Evolutionary conservation across 1,139 yeast genomes (phyloP).

Genomic region (Saccharomyces hybrid): DNA sequence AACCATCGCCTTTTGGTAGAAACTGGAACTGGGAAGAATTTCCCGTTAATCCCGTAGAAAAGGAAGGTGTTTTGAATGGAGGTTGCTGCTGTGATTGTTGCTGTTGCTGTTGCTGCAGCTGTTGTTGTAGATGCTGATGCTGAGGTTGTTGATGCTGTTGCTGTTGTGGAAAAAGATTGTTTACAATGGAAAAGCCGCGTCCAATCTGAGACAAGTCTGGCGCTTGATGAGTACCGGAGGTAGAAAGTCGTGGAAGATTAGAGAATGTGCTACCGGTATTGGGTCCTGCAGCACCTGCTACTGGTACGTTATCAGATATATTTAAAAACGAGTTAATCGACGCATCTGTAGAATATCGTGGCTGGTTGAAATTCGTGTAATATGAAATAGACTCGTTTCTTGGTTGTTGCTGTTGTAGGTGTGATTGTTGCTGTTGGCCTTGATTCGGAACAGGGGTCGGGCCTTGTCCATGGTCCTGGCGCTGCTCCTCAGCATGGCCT

Average conservation of each 20-base stretch:
- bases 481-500: slow-evolving; percentile 1
- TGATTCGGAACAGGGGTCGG: neutral
- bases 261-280: slow-evolving; percentile 4
- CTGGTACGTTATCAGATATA: slow-evolving; percentile 9
- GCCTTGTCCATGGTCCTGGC: slow-evolving; percentile 3
- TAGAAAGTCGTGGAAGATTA: neutral
- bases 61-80: slow-evolving; percentile 6
- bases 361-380: slow-evolving; percentile 25
- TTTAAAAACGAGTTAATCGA: slow-evolving; percentile 22
- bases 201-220: slow-evolving; percentile 23
- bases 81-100: slow-evolving; percentile 8
- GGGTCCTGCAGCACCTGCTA: slow-evolving; percentile 20
- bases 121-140: slow-evolving; percentile 14
- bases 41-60: slow-evolving; percentile 1
- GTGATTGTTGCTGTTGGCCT: slow-evolving; percentile 9
- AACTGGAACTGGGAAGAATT: neutral
- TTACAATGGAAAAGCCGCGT: slow-evolving; percentile 35
- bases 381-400: slow-evolving; percentile 22
- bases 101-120: slow-evolving; percentile 12
- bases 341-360: slow-evolving; percentile 22
- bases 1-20: slow-evolving; percentile 3
- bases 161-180: slow-evolving; percentile 25
- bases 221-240: slow-evolving; percentile 9
- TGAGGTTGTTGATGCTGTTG: slow-evolving; percentile 8
- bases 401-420: slow-evolving; percentile 7